Evolutionary conservation across 257 asterid species (phyloP), one percentile per base, ranked within the genome.

Genomic region (Scutellaria barbata): DNA sequence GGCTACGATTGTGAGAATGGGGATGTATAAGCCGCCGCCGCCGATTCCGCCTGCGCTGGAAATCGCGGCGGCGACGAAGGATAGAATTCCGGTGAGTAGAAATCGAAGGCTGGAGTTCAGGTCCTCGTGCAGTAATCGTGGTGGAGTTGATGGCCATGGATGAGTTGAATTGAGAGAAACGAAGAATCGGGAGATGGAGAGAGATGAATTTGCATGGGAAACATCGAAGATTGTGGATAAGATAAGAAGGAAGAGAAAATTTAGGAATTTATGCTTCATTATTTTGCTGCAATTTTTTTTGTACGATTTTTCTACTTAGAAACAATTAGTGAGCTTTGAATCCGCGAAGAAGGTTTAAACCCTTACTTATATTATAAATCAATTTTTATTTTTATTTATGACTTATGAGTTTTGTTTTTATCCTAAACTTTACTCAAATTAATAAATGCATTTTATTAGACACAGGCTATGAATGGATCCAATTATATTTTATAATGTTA

Each of bases 41-140:
- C 98, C 98, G 25, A 90, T 80, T 14, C 98, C 98, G 1, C 96
- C 96, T 17, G 95, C 96, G 76, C 96, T 85, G 40, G 98, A 92
- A 25, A 92, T 78, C 0, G 86, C 82, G 47, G 96, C 85, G 25
- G 96, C 95, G 47, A 79, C 1, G 75, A 83, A 90, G 68, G 91
- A 81, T 4, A 90, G 71, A 4, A 71, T 25, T 10, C 87, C 90
- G 33, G 95, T 74, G 42, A 82, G 54, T 47, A 81, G 40, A n/a
- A 75, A 47, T 1, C 69, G 84, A 30, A 64, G 13, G 14, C 18
- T 43, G 0, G 79, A 66, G 7, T 59, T 69, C 41, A 79, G 63
- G 52, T 71, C 40, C 10, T n/a, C 8, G 37, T 35, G 76, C 41
- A 16, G 81, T 5, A 45, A 39, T 35, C 60, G 47, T 8, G 73